Conservation (phyloP, 257 asterid genomes). For the Nicotiana undulata region DNA sequence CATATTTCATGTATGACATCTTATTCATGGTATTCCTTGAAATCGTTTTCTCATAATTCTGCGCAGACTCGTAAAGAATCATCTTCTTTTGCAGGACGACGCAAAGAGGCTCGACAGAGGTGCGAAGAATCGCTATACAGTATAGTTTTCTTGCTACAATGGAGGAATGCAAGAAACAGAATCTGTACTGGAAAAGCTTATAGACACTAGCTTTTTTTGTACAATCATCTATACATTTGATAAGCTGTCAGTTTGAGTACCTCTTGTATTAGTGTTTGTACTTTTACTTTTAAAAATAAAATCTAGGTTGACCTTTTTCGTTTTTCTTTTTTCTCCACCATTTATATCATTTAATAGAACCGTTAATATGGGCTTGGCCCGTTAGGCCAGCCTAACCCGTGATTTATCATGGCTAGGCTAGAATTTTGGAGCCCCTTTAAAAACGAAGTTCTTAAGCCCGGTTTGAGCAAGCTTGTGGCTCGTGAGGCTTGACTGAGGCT, state of each 20-base stretch:
- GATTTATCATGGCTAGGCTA: too few species aligned
- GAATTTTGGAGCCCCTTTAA: too few species aligned
- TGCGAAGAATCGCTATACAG: constrained; percentile 58
- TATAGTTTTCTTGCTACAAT: constrained; percentile 20
- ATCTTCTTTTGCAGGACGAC: constrained; percentile 48
- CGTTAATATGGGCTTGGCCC: too few species aligned
- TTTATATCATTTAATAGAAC: too few species aligned
- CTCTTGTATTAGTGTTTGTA: background rate
- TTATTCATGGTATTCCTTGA: background rate
- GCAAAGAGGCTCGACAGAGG: constrained; percentile 43
- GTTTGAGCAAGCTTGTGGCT: accelerated
- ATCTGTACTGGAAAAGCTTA: background rate
- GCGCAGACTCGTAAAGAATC: background rate
- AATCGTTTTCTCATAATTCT: background rate
- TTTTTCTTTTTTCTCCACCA: too few species aligned
- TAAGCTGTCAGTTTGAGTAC: background rate
- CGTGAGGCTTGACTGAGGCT: too few species aligned
- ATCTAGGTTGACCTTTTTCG: too few species aligned
- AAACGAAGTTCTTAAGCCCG: too few species aligned
- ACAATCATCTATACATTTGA: background rate
- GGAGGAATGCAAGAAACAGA: background rate
- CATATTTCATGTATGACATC: constrained; percentile 60
- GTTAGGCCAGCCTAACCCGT: too few species aligned
- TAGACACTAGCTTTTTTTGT: background rate
- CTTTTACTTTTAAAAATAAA: background rate